Conservation (phyloP, 2,329 filamentous ascomycete genomes). For the Exophiala sp. region DNA sequence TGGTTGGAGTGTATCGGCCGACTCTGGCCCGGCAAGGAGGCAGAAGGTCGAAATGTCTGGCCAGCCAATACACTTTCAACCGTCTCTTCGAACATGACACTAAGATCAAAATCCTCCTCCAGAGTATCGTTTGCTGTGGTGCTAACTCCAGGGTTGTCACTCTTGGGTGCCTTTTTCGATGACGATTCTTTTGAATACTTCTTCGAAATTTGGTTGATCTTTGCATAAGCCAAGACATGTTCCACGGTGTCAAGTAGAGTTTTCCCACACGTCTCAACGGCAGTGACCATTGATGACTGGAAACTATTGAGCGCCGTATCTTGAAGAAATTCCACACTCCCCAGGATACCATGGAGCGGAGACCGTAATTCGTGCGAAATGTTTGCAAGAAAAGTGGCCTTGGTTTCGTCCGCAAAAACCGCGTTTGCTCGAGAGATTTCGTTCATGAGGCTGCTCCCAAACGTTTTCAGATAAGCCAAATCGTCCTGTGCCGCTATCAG, state of each 20-base stretch:
- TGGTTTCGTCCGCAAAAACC: slow-evolving; percentile 8
- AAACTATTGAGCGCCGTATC: slow-evolving; percentile 31
- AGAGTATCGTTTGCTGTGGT: too few relatives aligned
- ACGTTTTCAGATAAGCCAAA: slow-evolving; percentile 32
- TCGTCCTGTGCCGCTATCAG: slow-evolving; percentile 31
- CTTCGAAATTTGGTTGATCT: too few relatives aligned
- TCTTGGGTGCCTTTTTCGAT: too few relatives aligned
- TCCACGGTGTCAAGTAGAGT: slow-evolving; percentile 44
- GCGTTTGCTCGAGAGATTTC: slow-evolving; percentile 34
- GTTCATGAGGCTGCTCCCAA: slow-evolving; percentile 42
- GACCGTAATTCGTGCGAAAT: slow-evolving; percentile 37
- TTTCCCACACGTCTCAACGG: slow-evolving; percentile 40
- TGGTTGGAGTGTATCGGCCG: too few relatives aligned
- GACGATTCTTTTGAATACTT: too few relatives aligned
- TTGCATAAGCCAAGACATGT: slow-evolving; percentile 17
- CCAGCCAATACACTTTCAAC: too few relatives aligned
- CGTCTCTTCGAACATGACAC: too few relatives aligned
- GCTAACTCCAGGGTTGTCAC: too few relatives aligned
- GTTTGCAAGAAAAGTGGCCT: slow-evolving; percentile 34
- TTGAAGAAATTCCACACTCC: slow-evolving; percentile 33
- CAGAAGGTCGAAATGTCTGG: too few relatives aligned
- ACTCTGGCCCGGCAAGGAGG: too few relatives aligned
- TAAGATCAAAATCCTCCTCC: too few relatives aligned
- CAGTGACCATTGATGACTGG: slow-evolving; percentile 34
- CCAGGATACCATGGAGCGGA: slow-evolving; percentile 38